These are phyloP conservation scores for Earliella scabrosa DNA, from an alignment of 1,284 basidiomycete genomes.

Conservation along the genomic window DNA sequence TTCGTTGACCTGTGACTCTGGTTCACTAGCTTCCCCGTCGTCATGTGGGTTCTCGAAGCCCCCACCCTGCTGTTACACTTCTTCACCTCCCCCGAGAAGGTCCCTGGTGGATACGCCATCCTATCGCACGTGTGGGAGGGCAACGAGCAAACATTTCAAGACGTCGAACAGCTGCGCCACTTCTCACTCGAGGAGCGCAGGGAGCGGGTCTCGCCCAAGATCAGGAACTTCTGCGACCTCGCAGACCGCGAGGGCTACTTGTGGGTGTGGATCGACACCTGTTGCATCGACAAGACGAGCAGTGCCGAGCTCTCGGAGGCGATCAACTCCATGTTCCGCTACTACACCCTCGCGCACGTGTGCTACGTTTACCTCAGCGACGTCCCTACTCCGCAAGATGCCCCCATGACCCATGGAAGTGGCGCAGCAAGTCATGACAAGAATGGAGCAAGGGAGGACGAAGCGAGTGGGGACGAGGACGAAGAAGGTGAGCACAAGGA, in stretches of 20 bases:
- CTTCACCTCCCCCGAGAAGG: not conserved
- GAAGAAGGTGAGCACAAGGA: too few relatives aligned
- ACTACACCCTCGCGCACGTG: conserved; percentile 10
- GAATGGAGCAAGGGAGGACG: too few relatives aligned
- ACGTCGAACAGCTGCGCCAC: not conserved
- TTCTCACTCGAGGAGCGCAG: not conserved
- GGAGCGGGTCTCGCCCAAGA: not conserved
- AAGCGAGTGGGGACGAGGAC: too few relatives aligned
- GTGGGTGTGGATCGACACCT: conserved; percentile 23
- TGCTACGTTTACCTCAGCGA: conserved; percentile 18
- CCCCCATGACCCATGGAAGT: too few relatives aligned
- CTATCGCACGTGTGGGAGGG: conserved; percentile 9
- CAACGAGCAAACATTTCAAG: conserved; percentile 1
- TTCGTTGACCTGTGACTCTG: too few relatives aligned
- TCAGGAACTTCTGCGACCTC: conserved; percentile 1
- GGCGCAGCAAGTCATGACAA: too few relatives aligned
- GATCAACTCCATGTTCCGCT: conserved; percentile 22
- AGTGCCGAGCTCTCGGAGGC: conserved; percentile 20
- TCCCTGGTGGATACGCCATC: conserved; percentile 7
- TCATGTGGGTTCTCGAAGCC: conserved; percentile 10
- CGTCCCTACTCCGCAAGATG: not conserved
- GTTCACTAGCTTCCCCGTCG: too few relatives aligned
- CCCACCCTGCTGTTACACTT: not conserved
- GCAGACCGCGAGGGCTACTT: conserved; percentile 1
- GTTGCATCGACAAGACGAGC: conserved; percentile 18